Percentiles rank a stretch among this genome's conserved stretches.
These are phyloP conservation scores for Phialemoniopsis sp. DNA, from an alignment of 2,329 filamentous ascomycete species.

Conservation along the genomic window DNA sequence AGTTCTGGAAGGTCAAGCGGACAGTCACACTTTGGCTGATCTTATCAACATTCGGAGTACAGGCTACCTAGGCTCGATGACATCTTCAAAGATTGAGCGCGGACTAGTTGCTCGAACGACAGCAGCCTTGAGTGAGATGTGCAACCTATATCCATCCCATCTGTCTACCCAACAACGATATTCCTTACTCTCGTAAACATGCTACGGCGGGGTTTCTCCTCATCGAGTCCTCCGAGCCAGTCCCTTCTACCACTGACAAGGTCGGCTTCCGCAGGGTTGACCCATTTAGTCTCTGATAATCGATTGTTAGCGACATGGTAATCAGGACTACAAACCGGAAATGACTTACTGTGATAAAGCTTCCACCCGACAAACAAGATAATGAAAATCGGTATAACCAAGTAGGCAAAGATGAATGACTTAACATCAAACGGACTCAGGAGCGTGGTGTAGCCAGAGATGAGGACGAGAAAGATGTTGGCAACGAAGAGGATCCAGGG, in stretches of 20 bases:
- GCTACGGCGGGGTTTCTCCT: neutral
- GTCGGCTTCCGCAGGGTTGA: slow-evolving; percentile 1
- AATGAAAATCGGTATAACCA: neutral
- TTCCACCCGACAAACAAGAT: neutral
- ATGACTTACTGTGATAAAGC: slow-evolving; percentile 2
- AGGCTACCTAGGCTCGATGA: no score
- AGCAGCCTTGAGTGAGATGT: no score
- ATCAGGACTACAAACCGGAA: neutral
- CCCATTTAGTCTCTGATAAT: slow-evolving; percentile 4
- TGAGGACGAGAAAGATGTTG: neutral
- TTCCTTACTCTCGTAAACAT: slow-evolving; percentile 3
- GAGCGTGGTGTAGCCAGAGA: neutral
- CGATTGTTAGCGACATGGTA: no score
- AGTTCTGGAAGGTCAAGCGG: no score
- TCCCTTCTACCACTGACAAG: slow-evolving; percentile 1
- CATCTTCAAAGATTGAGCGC: no score
- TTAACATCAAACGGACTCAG: neutral
- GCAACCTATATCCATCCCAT: no score
- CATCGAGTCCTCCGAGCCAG: neutral
- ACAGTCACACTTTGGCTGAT: no score
- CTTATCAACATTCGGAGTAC: no score
- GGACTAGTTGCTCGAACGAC: no score
- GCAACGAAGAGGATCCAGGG: neutral
- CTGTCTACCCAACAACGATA: slow-evolving; percentile 5
- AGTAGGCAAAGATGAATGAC: neutral